These are phyloP conservation scores for Neurospora cerealis DNA, from an alignment of 495 filamentous ascomycete species.

Conservation along the genomic window DNA sequence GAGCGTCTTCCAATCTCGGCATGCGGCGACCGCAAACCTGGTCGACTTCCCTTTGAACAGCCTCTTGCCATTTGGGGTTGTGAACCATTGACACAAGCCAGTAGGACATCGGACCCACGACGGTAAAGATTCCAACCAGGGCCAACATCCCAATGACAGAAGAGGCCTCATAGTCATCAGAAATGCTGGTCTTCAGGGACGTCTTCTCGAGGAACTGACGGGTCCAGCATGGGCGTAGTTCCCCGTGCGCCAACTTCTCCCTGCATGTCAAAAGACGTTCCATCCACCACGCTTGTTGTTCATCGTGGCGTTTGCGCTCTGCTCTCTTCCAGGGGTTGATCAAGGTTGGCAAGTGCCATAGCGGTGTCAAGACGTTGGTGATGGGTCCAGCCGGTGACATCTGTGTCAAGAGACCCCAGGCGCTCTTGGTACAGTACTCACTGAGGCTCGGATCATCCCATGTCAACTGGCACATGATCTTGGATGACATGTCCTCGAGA, in stretches of 20 bases:
- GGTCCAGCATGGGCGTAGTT: slow-evolving; percentile 27
- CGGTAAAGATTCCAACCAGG: slow-evolving; percentile 34
- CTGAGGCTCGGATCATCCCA: slow-evolving; percentile 29
- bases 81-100: slow-evolving; percentile 33
- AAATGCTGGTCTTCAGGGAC: slow-evolving; percentile 23
- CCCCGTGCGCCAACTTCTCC: slow-evolving; percentile 13
- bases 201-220: slow-evolving; percentile 28
- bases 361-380: slow-evolving; percentile 31
- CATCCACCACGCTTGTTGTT: slow-evolving; percentile 33
- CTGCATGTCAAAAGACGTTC: slow-evolving; percentile 15
- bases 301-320: slow-evolving; percentile 30
- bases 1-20: slow-evolving; percentile 33
- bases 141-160: slow-evolving; percentile 33
- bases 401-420: slow-evolving; percentile 30
- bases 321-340: slow-evolving; percentile 33
- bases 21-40: slow-evolving; percentile 31
- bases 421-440: slow-evolving; percentile 25
- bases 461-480: slow-evolving; percentile 31
- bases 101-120: slow-evolving; percentile 32
- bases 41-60: slow-evolving; percentile 44
- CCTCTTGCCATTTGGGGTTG: slow-evolving; percentile 29
- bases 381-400: slow-evolving; percentile 37
- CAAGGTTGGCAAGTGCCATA: slow-evolving; percentile 28
- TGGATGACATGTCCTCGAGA: slow-evolving; percentile 32
- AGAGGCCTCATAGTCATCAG: slow-evolving; percentile 30